phyloP scores from a whole-genome alignment of 2,329 filamentous ascomycete species.

The Aureobasidium zeae region DNA sequence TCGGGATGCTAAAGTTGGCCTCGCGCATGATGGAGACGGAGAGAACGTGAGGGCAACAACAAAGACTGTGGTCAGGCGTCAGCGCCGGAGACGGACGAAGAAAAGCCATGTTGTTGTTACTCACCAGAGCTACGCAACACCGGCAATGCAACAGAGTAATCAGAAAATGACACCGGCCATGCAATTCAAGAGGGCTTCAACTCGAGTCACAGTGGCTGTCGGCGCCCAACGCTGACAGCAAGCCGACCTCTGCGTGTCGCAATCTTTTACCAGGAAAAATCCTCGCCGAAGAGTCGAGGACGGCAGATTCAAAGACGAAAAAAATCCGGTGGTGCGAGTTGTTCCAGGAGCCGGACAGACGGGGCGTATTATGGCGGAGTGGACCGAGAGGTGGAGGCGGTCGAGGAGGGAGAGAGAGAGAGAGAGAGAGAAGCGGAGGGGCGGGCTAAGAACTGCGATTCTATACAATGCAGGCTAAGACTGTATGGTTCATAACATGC shows the following conservation, averaged over 20 bases:
- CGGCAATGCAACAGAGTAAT: slow-evolving; percentile 12
- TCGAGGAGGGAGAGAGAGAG: neutral
- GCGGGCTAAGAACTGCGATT: slow-evolving; percentile 7
- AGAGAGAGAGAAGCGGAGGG: neutral
- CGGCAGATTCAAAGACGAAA: too few species aligned
- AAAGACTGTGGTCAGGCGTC: slow-evolving; percentile 13
- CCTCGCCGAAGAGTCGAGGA: neutral
- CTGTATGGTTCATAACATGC: slow-evolving; percentile 15
- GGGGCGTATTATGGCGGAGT: neutral
- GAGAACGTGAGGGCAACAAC: slow-evolving; percentile 14
- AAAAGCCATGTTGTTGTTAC: neutral
- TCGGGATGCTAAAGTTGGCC: slow-evolving; percentile 98
- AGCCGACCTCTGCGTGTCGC: slow-evolving; percentile 1
- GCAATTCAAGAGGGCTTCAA: slow-evolving; percentile 4
- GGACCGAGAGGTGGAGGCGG: neutral
- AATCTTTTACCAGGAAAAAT: neutral
- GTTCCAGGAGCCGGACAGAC: neutral
- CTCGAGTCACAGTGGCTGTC: slow-evolving; percentile 10
- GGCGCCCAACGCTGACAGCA: slow-evolving; percentile 7
- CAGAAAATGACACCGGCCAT: slow-evolving; percentile 14
- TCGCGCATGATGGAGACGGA: slow-evolving; percentile 71
- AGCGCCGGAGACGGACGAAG: slow-evolving; percentile 6
- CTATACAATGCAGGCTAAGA: slow-evolving; percentile 13
- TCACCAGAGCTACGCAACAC: slow-evolving; percentile 12
- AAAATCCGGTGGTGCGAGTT: neutral